Base-by-base conservation (phyloP, 352 stramenopile genomes). In the Phytophthora uliginosa region DNA sequence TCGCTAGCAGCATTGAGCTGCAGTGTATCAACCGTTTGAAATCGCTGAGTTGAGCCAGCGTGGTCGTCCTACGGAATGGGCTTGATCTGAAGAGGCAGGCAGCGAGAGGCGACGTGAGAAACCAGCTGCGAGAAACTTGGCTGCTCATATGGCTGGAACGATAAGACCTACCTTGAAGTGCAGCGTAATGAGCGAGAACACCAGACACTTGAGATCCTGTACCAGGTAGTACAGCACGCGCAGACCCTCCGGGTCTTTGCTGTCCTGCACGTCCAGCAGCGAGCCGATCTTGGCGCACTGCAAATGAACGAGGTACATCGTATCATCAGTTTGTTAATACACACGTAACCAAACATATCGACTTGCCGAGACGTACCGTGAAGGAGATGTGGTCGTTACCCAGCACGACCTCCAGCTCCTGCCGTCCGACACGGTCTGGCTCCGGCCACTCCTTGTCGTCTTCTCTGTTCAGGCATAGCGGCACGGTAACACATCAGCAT, bases 371-470 rank as follows among this genome's bases (percentile, higher is more conserved):
- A 74, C 81, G 22, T 65, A 97, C 91, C 42, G 93, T 98, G 82
- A 99, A 99, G 31, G 93, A 98, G 69, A 99, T 99, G 78, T 99
- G 98, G 56, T 98, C 87, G 71, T 98, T 88, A 34, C 94, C 94
- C 31, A 98, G 84, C 54, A 99, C 97, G 59, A 99, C 90, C 77
- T 99, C 98, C 22, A 99, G 84, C 76, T 99, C 97, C 85, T 99
- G 96, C 58, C 92, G 82, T 20, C 96, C 97, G 15, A 98, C 91
- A 34, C 88, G 86, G 68, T 98, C 95, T 20, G 96, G 95, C 68
- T 99, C 93, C 26, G 94, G 93, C 98, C 98, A 99, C n/a, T 98
- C 87, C 55, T 93, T 91, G 75, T 99, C 97, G 76, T 99, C 95
- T 78, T 98, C 89, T 77, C 90, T 95, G 69, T 66, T 3, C 5